These are phyloP conservation scores for Teunomyces aglyptinius DNA, from an alignment of 805 yeast species.

Conservation along the genomic window DNA sequence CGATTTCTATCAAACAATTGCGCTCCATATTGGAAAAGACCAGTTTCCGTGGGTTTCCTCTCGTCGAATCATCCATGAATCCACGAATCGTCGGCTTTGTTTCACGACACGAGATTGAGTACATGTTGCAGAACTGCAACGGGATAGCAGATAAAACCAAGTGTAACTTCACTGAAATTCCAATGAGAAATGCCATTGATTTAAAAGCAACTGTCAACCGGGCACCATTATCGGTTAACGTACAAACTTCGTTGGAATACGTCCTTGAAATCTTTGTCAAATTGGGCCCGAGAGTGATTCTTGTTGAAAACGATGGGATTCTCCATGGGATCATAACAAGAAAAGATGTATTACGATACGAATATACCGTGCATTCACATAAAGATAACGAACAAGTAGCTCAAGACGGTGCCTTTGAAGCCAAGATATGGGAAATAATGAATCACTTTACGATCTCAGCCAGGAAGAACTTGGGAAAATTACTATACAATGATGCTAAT, in stretches of 20 bases:
- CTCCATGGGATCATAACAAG: slow-evolving; percentile 78
- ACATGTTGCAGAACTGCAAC: slow-evolving; percentile 20
- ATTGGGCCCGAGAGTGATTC: slow-evolving; percentile 74
- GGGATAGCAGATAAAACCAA: slow-evolving; percentile 13
- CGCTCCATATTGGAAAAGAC: slow-evolving; percentile 32
- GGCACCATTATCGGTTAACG: slow-evolving; percentile 62
- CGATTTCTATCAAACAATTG: slow-evolving; percentile 31
- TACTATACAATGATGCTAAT: slow-evolving; percentile 30
- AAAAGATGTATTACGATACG: slow-evolving; percentile 76
- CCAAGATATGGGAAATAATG: slow-evolving; percentile 36
- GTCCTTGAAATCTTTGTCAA: slow-evolving; percentile 68
- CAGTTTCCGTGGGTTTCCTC: slow-evolving; percentile 51
- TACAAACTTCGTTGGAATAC: slow-evolving; percentile 55
- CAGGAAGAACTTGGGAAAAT: slow-evolving; percentile 26
- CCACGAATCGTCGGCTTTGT: slow-evolving; percentile 48
- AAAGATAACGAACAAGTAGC: slow-evolving; percentile 14
- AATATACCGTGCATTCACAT: slow-evolving; percentile 32
- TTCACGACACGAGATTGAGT: slow-evolving; percentile 39
- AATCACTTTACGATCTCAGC: slow-evolving; percentile 16
- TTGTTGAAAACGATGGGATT: slow-evolving; percentile 60
- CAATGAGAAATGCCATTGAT: slow-evolving; percentile 9
- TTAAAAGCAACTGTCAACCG: slow-evolving; percentile 40
- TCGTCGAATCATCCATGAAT: slow-evolving; percentile 38
- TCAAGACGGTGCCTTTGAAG: slow-evolving; percentile 20
- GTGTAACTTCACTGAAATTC: slow-evolving; percentile 16